phyloP scores from a whole-genome alignment of 805 yeast species.

The Yueomyces sinensis region DNA sequence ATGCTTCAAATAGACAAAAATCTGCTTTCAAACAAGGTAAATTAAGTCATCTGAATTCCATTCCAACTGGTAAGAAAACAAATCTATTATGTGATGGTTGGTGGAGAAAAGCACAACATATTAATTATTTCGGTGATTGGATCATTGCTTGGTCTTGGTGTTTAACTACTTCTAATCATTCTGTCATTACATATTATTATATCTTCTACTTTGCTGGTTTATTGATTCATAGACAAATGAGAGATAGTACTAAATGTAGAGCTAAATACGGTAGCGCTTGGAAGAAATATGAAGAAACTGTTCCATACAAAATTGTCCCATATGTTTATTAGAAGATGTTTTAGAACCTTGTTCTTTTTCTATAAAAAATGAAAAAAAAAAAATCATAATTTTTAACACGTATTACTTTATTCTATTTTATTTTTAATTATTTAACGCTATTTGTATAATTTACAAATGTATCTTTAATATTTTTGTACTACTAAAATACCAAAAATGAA shows the following conservation, averaged over 20 bases:
- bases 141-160: constrained; percentile 86
- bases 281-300: constrained; percentile 66
- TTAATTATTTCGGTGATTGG: constrained; percentile 94
- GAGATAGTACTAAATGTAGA: constrained; percentile 88
- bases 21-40: constrained; percentile 71
- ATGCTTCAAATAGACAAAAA: constrained; percentile 74
- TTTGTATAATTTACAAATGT: no score
- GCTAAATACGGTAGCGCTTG: constrained; percentile 78
- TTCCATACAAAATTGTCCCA: constrained; percentile 86
- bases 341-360: not conserved
- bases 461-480: no score
- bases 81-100: constrained; percentile 80
- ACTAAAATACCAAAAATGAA: no score
- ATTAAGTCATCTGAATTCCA: constrained; percentile 51
- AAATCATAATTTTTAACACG: no score
- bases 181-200: constrained; percentile 81
- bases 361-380: no score
- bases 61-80: constrained; percentile 65
- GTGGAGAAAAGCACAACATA: constrained; percentile 92
- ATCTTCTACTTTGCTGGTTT: constrained; percentile 70
- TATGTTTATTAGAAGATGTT: constrained; percentile 45
- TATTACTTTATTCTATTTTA: no score
- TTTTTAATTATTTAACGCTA: no score
- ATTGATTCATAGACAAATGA: constrained; percentile 72
- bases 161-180: constrained; percentile 69